These are phyloP conservation scores for Penicillium daleae DNA, from an alignment of 495 filamentous ascomycete genomes.

Conservation along the genomic window DNA sequence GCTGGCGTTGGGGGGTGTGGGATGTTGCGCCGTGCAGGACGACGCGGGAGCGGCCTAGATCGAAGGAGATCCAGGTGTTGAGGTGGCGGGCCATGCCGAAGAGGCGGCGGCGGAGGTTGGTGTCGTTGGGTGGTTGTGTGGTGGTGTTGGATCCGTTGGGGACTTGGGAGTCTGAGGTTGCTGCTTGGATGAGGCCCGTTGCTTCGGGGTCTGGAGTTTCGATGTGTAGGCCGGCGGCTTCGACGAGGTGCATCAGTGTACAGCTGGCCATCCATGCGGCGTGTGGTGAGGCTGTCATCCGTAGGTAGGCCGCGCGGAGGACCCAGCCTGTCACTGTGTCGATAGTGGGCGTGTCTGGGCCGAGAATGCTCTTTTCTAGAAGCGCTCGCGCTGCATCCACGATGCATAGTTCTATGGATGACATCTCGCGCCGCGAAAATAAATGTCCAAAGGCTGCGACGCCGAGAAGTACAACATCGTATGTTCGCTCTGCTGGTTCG, in stretches of 20 bases:
- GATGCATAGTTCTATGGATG: slow-evolving; percentile 38
- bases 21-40: slow-evolving; percentile 45
- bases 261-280: slow-evolving; percentile 60
- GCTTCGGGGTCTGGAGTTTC: slow-evolving; percentile 37
- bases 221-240: slow-evolving; percentile 55
- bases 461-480: slow-evolving; percentile 53
- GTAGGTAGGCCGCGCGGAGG: slow-evolving; percentile 55
- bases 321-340: slow-evolving; percentile 55
- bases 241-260: slow-evolving; percentile 57
- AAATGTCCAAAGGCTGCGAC: slow-evolving; percentile 52
- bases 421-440: slow-evolving; percentile 45
- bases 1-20: slow-evolving; percentile 12
- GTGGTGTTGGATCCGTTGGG: background rate
- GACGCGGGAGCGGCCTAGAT: slow-evolving; percentile 56
- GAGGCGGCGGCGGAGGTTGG: slow-evolving; percentile 47
- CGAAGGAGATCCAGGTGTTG: slow-evolving; percentile 57
- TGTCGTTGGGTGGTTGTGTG: slow-evolving; percentile 24
- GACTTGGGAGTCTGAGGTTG: slow-evolving; percentile 16
- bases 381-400: slow-evolving; percentile 46
- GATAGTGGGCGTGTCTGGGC: slow-evolving; percentile 35
- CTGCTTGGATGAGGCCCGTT: slow-evolving; percentile 13
- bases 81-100: slow-evolving; percentile 55
- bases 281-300: slow-evolving; percentile 56
- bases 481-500: slow-evolving; percentile 31
- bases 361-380: slow-evolving; percentile 46